phyloP scores from a whole-genome alignment of 148 eudicot genomes.

The Tetragonia tetragonoides region DNA sequence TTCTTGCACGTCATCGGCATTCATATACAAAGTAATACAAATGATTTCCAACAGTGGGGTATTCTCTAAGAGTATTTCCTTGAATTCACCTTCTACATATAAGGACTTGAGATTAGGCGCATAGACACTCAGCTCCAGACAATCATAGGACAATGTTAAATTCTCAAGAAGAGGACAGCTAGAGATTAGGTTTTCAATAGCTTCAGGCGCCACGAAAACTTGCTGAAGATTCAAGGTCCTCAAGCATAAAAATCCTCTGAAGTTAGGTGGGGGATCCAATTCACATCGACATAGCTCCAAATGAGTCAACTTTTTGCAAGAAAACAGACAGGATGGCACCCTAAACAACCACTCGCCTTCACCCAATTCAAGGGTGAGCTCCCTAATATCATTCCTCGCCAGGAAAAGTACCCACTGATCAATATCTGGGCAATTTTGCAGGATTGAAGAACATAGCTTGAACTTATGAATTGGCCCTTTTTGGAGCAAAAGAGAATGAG shows the following conservation, averaged over 20 bases:
- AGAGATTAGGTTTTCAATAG: conserved; percentile 53
- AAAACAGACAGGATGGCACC: conserved; percentile 62
- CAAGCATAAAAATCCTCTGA: conserved; percentile 53
- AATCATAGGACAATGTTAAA: conserved; percentile 64
- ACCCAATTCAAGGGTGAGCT: conserved; percentile 58
- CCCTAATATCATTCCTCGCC: conserved; percentile 61
- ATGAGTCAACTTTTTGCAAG: conserved; percentile 46
- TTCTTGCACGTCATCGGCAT: conserved; percentile 61
- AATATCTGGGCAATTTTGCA: conserved; percentile 57
- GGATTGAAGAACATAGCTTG: conserved; percentile 42
- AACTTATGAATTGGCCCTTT: conserved; percentile 73
- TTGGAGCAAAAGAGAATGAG: conserved; percentile 58
- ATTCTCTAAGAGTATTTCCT: conserved; percentile 54
- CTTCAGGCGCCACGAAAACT: conserved; percentile 54
- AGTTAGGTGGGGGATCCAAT: conserved; percentile 54
- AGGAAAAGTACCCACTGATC: conserved; percentile 84
- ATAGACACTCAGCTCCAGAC: conserved; percentile 52
- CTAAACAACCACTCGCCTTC: conserved; percentile 74
- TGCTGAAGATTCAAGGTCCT: conserved; percentile 64
- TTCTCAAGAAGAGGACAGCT: conserved; percentile 69
- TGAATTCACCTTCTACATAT: conserved; percentile 71
- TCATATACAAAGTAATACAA: conserved; percentile 64
- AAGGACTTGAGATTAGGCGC: conserved; percentile 73
- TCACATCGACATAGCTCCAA: conserved; percentile 76
- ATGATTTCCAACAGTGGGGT: conserved; percentile 52